phyloP scores from a whole-genome alignment of 169 alveolate species.

The Plasmodium inui region DNA sequence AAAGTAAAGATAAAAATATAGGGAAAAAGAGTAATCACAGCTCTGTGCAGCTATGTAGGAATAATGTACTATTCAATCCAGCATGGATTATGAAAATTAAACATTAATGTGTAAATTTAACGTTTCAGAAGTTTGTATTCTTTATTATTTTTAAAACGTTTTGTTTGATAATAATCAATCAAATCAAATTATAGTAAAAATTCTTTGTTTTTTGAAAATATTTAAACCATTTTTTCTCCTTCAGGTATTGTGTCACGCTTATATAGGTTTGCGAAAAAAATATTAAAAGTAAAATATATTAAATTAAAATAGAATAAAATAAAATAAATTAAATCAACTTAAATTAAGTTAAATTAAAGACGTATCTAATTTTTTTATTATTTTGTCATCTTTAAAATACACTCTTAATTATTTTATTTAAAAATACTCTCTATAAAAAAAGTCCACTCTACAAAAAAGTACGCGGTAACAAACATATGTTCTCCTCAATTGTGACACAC shows the following conservation, averaged over 20 bases:
- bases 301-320: not conserved
- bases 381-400: not conserved
- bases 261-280: not conserved
- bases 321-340: not conserved
- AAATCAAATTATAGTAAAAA: not conserved
- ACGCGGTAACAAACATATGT: no score
- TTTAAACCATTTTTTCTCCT: not conserved
- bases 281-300: not conserved
- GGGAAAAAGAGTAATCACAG: not conserved
- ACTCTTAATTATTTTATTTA: not conserved
- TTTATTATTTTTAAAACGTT: not conserved
- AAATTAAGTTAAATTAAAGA: not conserved
- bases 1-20: not conserved
- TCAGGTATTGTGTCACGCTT: not conserved
- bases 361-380: not conserved
- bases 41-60: not conserved
- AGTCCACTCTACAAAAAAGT: no score
- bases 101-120: not conserved
- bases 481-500: not conserved
- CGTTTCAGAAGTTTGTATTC: not conserved
- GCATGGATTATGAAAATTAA: not conserved
- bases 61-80: not conserved
- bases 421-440: not conserved
- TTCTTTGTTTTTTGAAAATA: not conserved
- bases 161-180: not conserved